Base-by-base conservation (phyloP, 2,329 filamentous ascomycete genomes). In the Arthrobotrys sinensis region DNA sequence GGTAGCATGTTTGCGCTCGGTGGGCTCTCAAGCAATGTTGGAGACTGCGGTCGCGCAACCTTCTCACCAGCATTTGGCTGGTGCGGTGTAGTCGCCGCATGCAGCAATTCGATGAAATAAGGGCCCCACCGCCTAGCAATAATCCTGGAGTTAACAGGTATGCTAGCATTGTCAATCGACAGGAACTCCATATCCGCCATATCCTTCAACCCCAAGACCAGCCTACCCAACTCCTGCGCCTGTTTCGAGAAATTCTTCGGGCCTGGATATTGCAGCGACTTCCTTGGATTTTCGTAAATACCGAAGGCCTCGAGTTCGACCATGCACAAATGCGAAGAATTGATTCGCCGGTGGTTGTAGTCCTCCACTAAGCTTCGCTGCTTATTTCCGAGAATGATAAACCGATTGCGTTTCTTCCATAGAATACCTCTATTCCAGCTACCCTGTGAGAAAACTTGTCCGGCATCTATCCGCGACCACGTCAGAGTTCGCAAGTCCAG, bases 301-400 rank as follows among this genome's bases (percentile, higher is more conserved):
- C 96, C 96, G 86, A 98, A 99, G 0, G 96, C 94, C 83, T 99
- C 96, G 10, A 99, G 87, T 84, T 99, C 96, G 7, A 99, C 95
- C 88, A 98, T 92, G 84, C 96, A 98, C 32, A 98, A 90, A 83
- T 99, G 96, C 8, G 92, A 93, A 83, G 98, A 99, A 84, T 99
- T 99, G 85, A 99, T 96, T 28, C 96, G 91, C 10, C 96, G 92
- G 83, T 98, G 96, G 83, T 98, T 98, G 85, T 99, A 99, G 84
- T 99, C 96, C 81, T 99, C 95, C 0, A 98, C 95, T 36, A 99
- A 87, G 81, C 93, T 97, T 79, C 96, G 88, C 84, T 97, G 97
- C 43, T 96, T 90, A 84, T 97, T 96, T 55, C 96, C 96, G 43
- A 99, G 87, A 80, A 99, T 95, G 38, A 98, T 94, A 85, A 98